Conservation (phyloP, 1,284 basidiomycete species). For the Papiliotrema terrestris region DNA sequence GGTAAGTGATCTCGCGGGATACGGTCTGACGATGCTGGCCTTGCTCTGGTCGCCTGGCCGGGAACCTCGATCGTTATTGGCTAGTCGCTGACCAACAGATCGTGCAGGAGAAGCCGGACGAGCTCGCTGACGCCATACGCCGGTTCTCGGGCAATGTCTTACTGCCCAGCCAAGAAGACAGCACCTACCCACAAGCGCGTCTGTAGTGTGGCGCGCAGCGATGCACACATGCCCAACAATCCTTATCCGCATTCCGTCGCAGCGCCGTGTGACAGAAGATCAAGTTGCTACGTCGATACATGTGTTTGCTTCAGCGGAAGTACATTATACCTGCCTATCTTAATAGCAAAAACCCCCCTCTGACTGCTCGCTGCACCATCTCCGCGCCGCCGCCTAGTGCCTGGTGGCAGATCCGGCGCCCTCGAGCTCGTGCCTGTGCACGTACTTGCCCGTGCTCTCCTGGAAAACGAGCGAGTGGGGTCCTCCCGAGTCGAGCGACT, state of each 20-base stretch:
- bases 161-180: neutral
- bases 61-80: too few relatives aligned
- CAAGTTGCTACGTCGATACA: too few relatives aligned
- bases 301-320: too few relatives aligned
- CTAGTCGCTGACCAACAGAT: constrained; percentile 14
- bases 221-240: too few relatives aligned
- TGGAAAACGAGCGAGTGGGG: constrained; percentile 32
- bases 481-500: constrained; percentile 33
- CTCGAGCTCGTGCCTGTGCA: constrained; percentile 17
- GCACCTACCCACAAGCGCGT: neutral
- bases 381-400: neutral
- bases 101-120: constrained; percentile 37
- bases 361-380: too few relatives aligned
- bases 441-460: constrained; percentile 43
- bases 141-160: constrained; percentile 27
- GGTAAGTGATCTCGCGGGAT: constrained; percentile 12
- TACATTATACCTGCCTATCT: too few relatives aligned
- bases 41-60: too few relatives aligned
- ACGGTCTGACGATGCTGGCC: too few relatives aligned
- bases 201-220: neutral
- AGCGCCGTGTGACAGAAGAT: too few relatives aligned
- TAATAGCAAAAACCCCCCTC: too few relatives aligned
- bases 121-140: constrained; percentile 29
- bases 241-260: too few relatives aligned
- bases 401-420: neutral